Evolutionary conservation across 1,284 basidiomycete genomes (phyloP).

Genomic region (Ustilago bromivora): DNA sequence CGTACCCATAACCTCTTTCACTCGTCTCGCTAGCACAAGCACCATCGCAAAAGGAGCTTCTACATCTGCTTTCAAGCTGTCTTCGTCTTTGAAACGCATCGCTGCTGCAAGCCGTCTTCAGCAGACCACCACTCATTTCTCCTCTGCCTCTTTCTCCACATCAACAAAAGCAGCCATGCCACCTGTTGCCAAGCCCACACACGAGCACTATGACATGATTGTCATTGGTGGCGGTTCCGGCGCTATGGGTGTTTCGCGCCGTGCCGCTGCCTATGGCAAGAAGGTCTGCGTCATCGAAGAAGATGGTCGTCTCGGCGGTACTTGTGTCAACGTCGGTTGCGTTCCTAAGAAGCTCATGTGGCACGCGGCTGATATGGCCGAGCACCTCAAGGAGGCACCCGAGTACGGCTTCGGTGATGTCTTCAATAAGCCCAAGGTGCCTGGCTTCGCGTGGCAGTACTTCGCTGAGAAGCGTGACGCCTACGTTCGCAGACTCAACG

Average conservation of each 20-base stretch:
- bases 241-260: conserved; percentile 67
- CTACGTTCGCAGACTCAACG: conserved; percentile 90
- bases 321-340: conserved; percentile 88
- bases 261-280: conserved; percentile 91
- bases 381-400: conserved; percentile 80
- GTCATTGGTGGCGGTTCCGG: conserved; percentile 70
- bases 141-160: conserved; percentile 21
- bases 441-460: conserved; percentile 84
- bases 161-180: conserved; percentile 52
- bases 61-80: conserved; percentile 30
- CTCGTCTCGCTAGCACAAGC: conserved; percentile 6
- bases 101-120: conserved; percentile 25
- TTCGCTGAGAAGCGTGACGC: conserved; percentile 96
- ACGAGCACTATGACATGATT: conserved; percentile 65
- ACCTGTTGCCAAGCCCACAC: conserved; percentile 58
- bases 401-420: conserved; percentile 79
- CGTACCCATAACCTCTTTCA: conserved; percentile 12
- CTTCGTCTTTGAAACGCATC: conserved; percentile 5
- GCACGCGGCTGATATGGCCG: conserved; percentile 90
- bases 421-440: conserved; percentile 66
- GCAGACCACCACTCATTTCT: conserved; percentile 41
- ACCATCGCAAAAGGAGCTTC: neutral
- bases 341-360: conserved; percentile 87
- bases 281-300: conserved; percentile 92
- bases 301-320: conserved; percentile 84